A percentile compares a stretch with the other conserved stretches of the same genome.
Evolutionary conservation across 352 stramenopile species (phyloP).

Genomic region (Plasmopara muralis): DNA sequence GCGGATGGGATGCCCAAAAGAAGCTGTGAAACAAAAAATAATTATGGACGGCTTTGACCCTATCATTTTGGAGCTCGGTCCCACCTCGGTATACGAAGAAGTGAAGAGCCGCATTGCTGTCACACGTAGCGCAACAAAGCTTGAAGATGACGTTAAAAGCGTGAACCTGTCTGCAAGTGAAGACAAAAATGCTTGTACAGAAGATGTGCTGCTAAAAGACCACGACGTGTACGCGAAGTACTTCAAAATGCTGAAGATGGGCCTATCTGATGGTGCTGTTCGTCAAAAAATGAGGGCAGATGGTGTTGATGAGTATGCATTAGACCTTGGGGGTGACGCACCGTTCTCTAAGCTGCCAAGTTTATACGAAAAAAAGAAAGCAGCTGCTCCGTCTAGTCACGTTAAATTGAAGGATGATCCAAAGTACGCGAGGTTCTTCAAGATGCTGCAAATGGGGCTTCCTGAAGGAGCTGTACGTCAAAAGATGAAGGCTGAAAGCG

Average conservation of each 20-base stretch:
- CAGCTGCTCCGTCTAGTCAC: constrained; percentile 2
- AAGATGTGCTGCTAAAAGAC: constrained; percentile 32
- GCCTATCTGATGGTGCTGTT: constrained; percentile 78
- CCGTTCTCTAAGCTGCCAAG: constrained; percentile 10
- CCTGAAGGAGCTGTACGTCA: constrained; percentile 76
- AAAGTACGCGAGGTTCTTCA: constrained; percentile 88
- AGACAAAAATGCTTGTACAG: background rate
- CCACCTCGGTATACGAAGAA: constrained; percentile 54
- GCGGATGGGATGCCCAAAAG: constrained; percentile 83
- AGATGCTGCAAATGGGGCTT: constrained; percentile 90
- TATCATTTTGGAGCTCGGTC: constrained; percentile 50
- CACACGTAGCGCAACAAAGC: constrained; percentile 21
- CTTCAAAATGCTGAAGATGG: constrained; percentile 93
- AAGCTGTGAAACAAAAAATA: constrained; percentile 89
- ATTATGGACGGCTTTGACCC: constrained; percentile 84
- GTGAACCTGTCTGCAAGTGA: constrained; percentile 25
- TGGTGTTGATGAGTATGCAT: constrained; percentile 31
- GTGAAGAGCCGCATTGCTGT: constrained; percentile 46
- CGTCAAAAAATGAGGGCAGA: constrained; percentile 80
- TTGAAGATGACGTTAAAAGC: constrained; percentile 62
- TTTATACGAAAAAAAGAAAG: constrained; percentile 5
- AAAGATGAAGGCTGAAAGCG: constrained; percentile 70
- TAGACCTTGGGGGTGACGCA: constrained; percentile 30
- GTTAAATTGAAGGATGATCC: constrained; percentile 51
- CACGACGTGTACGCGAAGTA: constrained; percentile 84